Evolutionary conservation across 2,329 filamentous ascomycete genomes (phyloP), one percentile per base, ranked within the genome.

Genomic region (Epichloe baconii): DNA sequence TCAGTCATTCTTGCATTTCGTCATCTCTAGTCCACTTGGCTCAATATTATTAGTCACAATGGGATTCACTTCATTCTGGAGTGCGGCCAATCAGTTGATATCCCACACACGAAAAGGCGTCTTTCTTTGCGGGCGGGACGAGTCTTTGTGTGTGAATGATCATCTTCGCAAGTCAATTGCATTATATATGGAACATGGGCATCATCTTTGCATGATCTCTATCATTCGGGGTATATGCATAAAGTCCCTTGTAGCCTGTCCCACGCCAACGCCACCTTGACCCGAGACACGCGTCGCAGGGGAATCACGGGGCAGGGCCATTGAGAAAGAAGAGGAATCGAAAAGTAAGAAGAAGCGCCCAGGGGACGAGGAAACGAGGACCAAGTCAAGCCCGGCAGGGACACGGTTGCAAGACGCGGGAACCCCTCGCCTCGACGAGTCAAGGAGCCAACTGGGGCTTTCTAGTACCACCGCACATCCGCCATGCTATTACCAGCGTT

Each of bases 401-500:
- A 12, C 19, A 15, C 19, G 2, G 26, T 31, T 31, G 26, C 26
- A 31, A 31, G 26, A 31, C 26, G 26, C 26, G 26, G 3, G 1
- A 8, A 10, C 1, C 3, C 8, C 26, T 31, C 26, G 26, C 10
- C 8, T 31, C 26, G 8, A 10, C 26, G 3, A 11, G 26, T 31
- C 26, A 31, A 11, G 26, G 26, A 31, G 26, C 8, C 26, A 11
- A 15, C 10, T 14, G 11, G n/a, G 41, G 40, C 5, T 37, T 56
- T 51, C 56, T 51, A 68, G 44, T 63, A 69, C 66, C 67, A 69
- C 47, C 58, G 59, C 10, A 56, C 57, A 48, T 61, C 64, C 3
- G 62, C 49, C 52, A 67, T 55, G 11, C 56, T 53, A 10, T 56
- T 59, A 1, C 57, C 61, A 2, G 62, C 67, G 68, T 68, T 79